Evolutionary conservation across 106 monocot species (phyloP).

Genomic region (Dendrobium officinale): DNA sequence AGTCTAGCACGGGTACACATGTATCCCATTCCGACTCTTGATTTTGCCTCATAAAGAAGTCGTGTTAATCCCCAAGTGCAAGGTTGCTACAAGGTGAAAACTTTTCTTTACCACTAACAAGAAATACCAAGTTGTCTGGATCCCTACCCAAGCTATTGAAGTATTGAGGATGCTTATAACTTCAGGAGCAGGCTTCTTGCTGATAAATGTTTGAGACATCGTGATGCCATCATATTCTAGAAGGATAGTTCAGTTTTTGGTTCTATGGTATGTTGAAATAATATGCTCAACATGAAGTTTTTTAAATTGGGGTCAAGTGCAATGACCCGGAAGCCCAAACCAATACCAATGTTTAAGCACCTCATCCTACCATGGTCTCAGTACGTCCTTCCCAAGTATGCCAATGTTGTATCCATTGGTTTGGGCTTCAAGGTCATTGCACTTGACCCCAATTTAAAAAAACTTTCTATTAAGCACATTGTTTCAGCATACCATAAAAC

Average conservation of each 20-base stretch:
- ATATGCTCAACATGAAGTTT: constrained; percentile 21
- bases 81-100: constrained; percentile 29
- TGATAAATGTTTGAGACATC: constrained; percentile 27
- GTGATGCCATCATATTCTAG: constrained; percentile 50
- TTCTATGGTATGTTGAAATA: constrained; percentile 19
- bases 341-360: constrained; percentile 44
- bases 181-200: constrained; percentile 23
- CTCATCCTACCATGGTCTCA: constrained; percentile 37
- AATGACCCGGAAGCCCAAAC: constrained; percentile 44
- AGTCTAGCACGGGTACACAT: neutral
- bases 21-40: neutral
- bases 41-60: constrained; percentile 12
- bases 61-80: constrained; percentile 19
- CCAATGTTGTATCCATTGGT: constrained; percentile 25
- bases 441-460: constrained; percentile 38
- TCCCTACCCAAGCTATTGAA: constrained; percentile 36
- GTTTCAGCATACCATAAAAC: constrained; percentile 21
- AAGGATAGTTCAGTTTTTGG: constrained; percentile 31
- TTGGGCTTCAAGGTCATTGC: constrained; percentile 47
- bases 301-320: constrained; percentile 37
- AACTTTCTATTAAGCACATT: constrained; percentile 17
- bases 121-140: constrained; percentile 30
- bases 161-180: constrained; percentile 30
- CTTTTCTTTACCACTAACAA: constrained; percentile 49
- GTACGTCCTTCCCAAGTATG: constrained; percentile 42